Conservation (phyloP, 2,329 filamentous ascomycete species). For the Mariannaea sp. region DNA sequence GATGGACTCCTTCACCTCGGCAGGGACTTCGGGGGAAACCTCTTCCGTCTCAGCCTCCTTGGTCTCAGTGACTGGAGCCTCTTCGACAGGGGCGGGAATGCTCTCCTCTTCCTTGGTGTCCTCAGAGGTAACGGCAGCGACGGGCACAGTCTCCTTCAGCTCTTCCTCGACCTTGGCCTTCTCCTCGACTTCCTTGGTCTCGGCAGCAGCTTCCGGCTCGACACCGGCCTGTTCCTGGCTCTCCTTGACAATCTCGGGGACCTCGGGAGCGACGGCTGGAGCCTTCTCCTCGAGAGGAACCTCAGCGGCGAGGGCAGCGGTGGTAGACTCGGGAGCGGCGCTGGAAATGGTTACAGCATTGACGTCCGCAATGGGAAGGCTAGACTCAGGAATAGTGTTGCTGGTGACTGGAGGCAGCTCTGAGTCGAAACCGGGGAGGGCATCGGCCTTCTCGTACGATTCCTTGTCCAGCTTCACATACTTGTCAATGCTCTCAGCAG, state of each 20-base stretch:
- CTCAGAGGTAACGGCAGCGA: slow-evolving; percentile 62
- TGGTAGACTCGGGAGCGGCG: slow-evolving; percentile 63
- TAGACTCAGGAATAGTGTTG: slow-evolving; percentile 80
- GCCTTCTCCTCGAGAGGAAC: slow-evolving; percentile 66
- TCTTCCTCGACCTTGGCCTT: slow-evolving; percentile 75
- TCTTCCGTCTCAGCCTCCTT: slow-evolving; percentile 53
- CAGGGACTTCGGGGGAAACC: slow-evolving; percentile 57
- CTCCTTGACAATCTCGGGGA: slow-evolving; percentile 65
- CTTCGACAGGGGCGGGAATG: slow-evolving; percentile 56
- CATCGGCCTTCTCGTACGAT: slow-evolving; percentile 82
- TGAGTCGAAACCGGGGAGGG: slow-evolving; percentile 57
- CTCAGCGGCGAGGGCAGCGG: slow-evolving; percentile 68
- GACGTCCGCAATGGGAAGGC: slow-evolving; percentile 65
- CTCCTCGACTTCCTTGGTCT: slow-evolving; percentile 68
- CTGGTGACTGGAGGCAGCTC: slow-evolving; percentile 61
- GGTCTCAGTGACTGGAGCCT: slow-evolving; percentile 49
- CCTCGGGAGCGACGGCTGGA: slow-evolving; percentile 20
- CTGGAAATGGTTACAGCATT: slow-evolving; percentile 56
- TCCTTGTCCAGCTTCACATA: slow-evolving; percentile 80
- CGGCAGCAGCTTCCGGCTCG: slow-evolving; percentile 70
- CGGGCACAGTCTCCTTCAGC: slow-evolving; percentile 68
- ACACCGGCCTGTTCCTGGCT: slow-evolving; percentile 70
- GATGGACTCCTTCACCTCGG: slow-evolving; percentile 62
- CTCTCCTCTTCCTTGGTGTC: slow-evolving; percentile 51
- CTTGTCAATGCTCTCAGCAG: slow-evolving; percentile 68